phyloP scores from a whole-genome alignment of 306 rosid genomes.

The Vigna angularis region DNA sequence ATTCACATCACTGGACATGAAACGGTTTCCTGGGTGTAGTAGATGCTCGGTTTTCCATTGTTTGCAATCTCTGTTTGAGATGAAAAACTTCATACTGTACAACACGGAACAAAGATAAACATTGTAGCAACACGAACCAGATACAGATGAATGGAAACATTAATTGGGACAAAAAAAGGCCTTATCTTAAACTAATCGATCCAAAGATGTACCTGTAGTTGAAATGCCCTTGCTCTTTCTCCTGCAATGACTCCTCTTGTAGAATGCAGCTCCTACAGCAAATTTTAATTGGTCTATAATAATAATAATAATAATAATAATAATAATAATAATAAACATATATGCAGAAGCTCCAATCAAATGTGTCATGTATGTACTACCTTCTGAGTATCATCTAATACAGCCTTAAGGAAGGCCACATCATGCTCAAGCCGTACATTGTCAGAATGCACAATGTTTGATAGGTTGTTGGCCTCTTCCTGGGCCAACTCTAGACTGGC shows the following conservation, averaged over 20 bases:
- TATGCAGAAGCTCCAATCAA: constrained; percentile 15
- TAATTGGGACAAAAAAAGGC: neutral
- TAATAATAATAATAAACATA: neutral
- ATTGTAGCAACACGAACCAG: neutral
- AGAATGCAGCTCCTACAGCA: constrained; percentile 85
- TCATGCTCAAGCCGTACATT: constrained; percentile 94
- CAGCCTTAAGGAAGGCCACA: constrained; percentile 97
- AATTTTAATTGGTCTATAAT: constrained; percentile 25
- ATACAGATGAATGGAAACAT: neutral
- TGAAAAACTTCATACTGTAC: constrained; percentile 90
- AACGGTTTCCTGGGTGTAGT: constrained; percentile 94
- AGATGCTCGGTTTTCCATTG: constrained; percentile 87
- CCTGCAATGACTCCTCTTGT: constrained; percentile 94
- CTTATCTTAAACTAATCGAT: neutral
- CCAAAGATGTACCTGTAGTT: constrained; percentile 73
- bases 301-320: neutral
- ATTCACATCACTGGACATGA: constrained; percentile 56
- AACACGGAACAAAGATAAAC: constrained; percentile 12
- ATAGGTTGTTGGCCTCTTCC: constrained; percentile 86
- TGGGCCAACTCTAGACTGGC: constrained; percentile 81
- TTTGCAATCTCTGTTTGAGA: constrained; percentile 93
- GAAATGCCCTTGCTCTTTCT: constrained; percentile 91
- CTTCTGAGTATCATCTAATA: constrained; percentile 94
- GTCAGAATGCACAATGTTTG: constrained; percentile 89
- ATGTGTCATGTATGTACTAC: constrained; percentile 45